Evolutionary conservation across 2,329 filamentous ascomycete genomes (phyloP).

Genomic region (Colletotrichum sp.): DNA sequence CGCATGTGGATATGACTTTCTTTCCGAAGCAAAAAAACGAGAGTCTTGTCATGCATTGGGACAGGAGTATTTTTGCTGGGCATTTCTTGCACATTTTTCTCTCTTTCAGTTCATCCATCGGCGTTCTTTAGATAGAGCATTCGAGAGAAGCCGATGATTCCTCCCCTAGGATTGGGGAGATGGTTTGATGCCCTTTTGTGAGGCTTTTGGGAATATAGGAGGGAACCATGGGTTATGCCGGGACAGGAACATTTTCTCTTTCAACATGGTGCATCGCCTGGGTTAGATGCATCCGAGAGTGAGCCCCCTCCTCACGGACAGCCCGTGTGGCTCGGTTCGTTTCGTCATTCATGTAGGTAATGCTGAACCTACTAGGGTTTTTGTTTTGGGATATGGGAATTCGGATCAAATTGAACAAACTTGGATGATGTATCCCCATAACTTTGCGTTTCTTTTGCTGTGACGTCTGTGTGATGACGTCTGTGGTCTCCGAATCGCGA

Average conservation of each 20-base stretch:
- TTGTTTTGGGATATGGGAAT: background rate
- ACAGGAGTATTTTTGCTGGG: slow-evolving; percentile 8
- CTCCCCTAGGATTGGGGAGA: background rate
- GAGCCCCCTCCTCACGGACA: background rate
- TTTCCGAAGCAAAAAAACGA: background rate
- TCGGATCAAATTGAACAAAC: background rate
- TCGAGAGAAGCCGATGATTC: slow-evolving; percentile 2
- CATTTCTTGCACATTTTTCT: background rate
- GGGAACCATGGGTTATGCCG: background rate
- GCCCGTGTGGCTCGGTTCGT: background rate
- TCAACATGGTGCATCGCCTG: background rate
- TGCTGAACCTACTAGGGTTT: background rate
- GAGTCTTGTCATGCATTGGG: slow-evolving; percentile 13
- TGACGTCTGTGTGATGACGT: background rate
- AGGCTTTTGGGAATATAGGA: background rate
- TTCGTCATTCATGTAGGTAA: background rate
- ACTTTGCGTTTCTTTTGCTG: background rate
- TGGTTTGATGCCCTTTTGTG: background rate
- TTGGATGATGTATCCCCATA: background rate
- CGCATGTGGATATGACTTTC: slow-evolving; percentile 2
- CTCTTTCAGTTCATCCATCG: background rate
- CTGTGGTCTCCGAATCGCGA: background rate
- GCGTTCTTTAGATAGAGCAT: slow-evolving; percentile 15
- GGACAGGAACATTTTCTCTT: background rate
- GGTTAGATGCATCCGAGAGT: background rate